These are phyloP conservation scores for Cyberlindnera suaveolens DNA, from an alignment of 805 yeast genomes.

Conservation along the genomic window DNA sequence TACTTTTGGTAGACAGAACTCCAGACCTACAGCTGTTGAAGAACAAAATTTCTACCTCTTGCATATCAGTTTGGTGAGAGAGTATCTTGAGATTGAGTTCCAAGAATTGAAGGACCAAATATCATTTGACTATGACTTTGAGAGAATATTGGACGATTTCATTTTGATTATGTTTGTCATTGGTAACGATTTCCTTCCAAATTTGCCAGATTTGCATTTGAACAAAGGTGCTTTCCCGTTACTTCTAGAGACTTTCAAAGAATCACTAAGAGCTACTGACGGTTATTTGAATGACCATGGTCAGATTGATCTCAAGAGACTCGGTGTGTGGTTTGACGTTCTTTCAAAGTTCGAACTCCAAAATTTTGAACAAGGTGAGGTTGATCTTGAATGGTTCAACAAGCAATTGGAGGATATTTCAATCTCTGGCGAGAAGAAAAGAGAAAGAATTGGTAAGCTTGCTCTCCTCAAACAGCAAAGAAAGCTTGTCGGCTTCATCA, in stretches of 20 bases:
- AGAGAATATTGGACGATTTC: slow-evolving; percentile 85
- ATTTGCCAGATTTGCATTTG: slow-evolving; percentile 86
- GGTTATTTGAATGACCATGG: slow-evolving; percentile 87
- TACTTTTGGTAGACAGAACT: slow-evolving; percentile 57
- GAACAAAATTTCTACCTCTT: slow-evolving; percentile 77
- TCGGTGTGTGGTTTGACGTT: slow-evolving; percentile 69
- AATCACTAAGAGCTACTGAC: slow-evolving; percentile 62
- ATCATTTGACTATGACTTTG: slow-evolving; percentile 72
- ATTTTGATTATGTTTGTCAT: slow-evolving; percentile 88
- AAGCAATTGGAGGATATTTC: slow-evolving; percentile 76
- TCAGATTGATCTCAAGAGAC: slow-evolving; percentile 64
- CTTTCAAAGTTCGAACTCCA: slow-evolving; percentile 77
- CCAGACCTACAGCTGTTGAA: slow-evolving; percentile 44
- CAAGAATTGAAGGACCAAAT: slow-evolving; percentile 57
- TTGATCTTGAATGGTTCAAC: slow-evolving; percentile 90
- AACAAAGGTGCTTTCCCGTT: slow-evolving; percentile 97
- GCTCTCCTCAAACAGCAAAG: slow-evolving; percentile 67
- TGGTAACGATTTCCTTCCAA: slow-evolving; percentile 97
- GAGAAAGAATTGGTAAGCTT: slow-evolving; percentile 59
- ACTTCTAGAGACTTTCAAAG: slow-evolving; percentile 80
- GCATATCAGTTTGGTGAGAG: slow-evolving; percentile 84
- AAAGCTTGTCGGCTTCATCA: slow-evolving; percentile 53
- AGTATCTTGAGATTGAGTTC: slow-evolving; percentile 85
- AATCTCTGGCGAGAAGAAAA: slow-evolving; percentile 61
- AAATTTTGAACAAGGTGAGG: slow-evolving; percentile 75